phyloP scores from a whole-genome alignment of 176 grass and related monocot genomes.

The Pharus latifolius region DNA sequence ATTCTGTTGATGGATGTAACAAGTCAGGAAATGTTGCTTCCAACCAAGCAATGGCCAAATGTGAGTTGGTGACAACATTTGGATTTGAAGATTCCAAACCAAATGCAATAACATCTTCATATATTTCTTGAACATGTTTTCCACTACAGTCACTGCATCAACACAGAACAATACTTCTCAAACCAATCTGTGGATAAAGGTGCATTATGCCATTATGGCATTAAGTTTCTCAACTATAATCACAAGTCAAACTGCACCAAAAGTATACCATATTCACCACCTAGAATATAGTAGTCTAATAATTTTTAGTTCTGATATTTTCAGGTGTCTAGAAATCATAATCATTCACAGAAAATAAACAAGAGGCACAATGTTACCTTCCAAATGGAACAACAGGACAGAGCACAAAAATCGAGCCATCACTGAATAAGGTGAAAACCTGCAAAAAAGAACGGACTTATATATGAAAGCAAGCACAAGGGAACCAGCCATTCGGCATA shows the following conservation, averaged over 20 bases:
- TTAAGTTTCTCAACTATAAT: neutral
- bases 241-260: neutral
- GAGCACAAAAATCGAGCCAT: constrained; percentile 83
- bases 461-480: constrained; percentile 20
- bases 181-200: neutral
- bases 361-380: constrained; percentile 42
- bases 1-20: constrained; percentile 41
- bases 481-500: neutral
- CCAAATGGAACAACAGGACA: constrained; percentile 98
- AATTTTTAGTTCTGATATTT: constrained; percentile 13
- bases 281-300: neutral
- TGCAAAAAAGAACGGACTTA: constrained; percentile 29
- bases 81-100: constrained; percentile 61
- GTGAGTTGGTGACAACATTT: constrained; percentile 59
- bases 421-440: constrained; percentile 84
- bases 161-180: constrained; percentile 6
- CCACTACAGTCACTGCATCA: constrained; percentile 54
- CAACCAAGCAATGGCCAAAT: constrained; percentile 79
- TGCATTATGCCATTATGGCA: neutral
- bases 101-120: constrained; percentile 75
- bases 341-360: neutral
- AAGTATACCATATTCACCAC: neutral
- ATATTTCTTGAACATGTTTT: constrained; percentile 72
- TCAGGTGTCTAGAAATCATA: neutral
- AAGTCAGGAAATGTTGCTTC: constrained; percentile 91